These are phyloP conservation scores for Urochloa ruziziensis DNA, from an alignment of 176 grass and related monocot species.

Conservation along the genomic window DNA sequence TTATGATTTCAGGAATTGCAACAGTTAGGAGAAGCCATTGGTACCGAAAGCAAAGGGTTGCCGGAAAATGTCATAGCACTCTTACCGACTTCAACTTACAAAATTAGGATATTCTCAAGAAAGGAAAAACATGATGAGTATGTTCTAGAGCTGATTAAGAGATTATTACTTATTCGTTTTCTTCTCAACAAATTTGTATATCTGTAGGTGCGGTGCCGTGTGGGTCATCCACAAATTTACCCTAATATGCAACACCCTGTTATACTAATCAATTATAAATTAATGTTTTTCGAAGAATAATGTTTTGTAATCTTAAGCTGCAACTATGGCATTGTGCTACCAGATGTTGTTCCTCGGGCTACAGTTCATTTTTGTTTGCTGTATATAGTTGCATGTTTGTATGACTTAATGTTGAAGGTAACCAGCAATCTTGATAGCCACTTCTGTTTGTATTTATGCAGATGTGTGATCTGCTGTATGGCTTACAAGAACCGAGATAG, in stretches of 20 bases:
- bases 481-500: slow-evolving; percentile 77
- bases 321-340: slow-evolving; percentile 1
- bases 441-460: slow-evolving; percentile 37
- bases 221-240: not conserved
- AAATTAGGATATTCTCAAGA: slow-evolving; percentile 73
- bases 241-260: not conserved
- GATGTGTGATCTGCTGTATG: slow-evolving; percentile 92
- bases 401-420: not conserved
- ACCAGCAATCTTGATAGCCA: not conserved
- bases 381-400: not conserved
- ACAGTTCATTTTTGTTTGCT: not conserved
- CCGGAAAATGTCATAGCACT: slow-evolving; percentile 54
- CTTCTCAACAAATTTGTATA: not conserved
- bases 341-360: not conserved
- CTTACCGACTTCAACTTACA: slow-evolving; percentile 66
- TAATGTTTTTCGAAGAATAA: not conserved
- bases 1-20: slow-evolving; percentile 75
- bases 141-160: slow-evolving; percentile 22
- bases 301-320: not conserved
- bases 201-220: not conserved
- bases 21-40: slow-evolving; percentile 81
- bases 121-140: slow-evolving; percentile 88
- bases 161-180: not conserved
- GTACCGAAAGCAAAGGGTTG: slow-evolving; percentile 77
- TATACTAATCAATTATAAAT: slow-evolving; percentile 10